Evolutionary conservation across 1,284 basidiomycete species (phyloP).

Genomic region (Fomitopsis schrenkii): DNA sequence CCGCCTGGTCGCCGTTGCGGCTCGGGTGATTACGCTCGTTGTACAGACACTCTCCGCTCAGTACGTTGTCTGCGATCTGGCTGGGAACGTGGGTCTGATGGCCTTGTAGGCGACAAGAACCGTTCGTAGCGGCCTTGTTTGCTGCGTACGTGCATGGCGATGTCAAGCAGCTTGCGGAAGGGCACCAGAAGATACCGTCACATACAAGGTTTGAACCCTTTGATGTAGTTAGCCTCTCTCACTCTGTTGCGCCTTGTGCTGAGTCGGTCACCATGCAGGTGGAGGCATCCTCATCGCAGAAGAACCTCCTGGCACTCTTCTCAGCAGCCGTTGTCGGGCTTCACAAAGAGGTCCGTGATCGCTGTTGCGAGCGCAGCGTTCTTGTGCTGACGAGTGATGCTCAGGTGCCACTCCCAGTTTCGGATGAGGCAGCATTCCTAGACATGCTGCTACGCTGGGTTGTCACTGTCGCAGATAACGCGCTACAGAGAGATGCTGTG

Average conservation of each 20-base stretch:
- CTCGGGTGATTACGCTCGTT: conserved; percentile 65
- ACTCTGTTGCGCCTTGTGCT: neutral
- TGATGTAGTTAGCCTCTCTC: conserved; percentile 30
- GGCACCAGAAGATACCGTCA: conserved; percentile 42
- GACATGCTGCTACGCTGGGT: conserved; percentile 56
- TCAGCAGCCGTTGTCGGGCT: conserved; percentile 61
- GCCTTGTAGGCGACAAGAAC: conserved; percentile 48
- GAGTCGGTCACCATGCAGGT: conserved; percentile 30
- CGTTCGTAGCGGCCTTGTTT: conserved; percentile 49
- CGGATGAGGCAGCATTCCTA: conserved; percentile 49
- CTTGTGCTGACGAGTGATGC: neutral
- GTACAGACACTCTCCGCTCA: conserved; percentile 57
- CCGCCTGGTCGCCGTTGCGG: conserved; percentile 62
- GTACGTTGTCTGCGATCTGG: conserved; percentile 40
- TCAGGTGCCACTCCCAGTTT: conserved; percentile 47
- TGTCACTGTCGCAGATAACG: conserved; percentile 43
- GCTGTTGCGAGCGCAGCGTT: neutral
- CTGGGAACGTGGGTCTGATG: neutral
- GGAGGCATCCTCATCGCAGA: conserved; percentile 43
- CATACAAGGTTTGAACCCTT: conserved; percentile 42
- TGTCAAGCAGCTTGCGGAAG: conserved; percentile 49
- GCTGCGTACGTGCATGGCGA: conserved; percentile 60
- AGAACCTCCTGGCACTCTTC: conserved; percentile 64
- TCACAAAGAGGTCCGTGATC: conserved; percentile 52
- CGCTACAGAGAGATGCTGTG: conserved; percentile 54